Evolutionary conservation across 208 protist species (phyloP).

Genomic region (Acanthamoeba sp.): DNA sequence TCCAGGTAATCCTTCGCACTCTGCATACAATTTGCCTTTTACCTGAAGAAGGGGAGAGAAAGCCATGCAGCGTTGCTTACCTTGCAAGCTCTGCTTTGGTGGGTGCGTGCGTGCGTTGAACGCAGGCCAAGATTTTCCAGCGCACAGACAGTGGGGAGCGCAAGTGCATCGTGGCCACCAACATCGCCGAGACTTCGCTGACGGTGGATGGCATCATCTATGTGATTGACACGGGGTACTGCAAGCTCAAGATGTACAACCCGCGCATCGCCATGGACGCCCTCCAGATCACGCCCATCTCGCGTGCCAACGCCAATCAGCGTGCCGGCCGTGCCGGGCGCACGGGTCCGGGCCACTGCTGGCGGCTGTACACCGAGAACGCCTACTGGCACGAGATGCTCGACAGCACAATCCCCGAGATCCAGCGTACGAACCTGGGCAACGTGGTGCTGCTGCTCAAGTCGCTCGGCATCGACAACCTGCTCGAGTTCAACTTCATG

Average conservation of each 20-base stretch:
- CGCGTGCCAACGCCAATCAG: conserved; percentile 98
- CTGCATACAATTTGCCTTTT: conserved; percentile 75
- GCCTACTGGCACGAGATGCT: conserved; percentile 92
- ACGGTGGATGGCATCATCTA: conserved; percentile 97
- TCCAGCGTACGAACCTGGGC: conserved; percentile 94
- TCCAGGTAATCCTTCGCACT: conserved; percentile 70
- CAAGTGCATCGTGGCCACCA: conserved; percentile 99
- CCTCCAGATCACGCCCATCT: conserved; percentile 96
- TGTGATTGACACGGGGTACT: conserved; percentile 97
- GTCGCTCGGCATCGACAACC: conserved; percentile 92
- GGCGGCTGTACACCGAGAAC: conserved; percentile 97
- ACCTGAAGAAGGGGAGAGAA: not conserved
- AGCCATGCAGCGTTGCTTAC: not conserved
- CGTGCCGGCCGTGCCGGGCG: conserved; percentile 97
- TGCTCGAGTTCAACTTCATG: conserved; percentile 99
- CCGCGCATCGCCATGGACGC: conserved; percentile 95
- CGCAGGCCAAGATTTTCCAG: conserved; percentile 93
- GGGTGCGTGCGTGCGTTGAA: too few species aligned
- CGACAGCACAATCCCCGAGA: conserved; percentile 93
- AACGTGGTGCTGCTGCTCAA: conserved; percentile 96
- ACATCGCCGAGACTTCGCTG: conserved; percentile 99
- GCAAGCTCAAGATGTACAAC: conserved; percentile 99
- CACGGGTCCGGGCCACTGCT: conserved; percentile 93
- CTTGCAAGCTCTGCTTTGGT: too few species aligned
- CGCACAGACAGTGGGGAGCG: conserved; percentile 83